phyloP scores from a whole-genome alignment of 768 basidiomycete species.

The Auriculariales sp. region DNA sequence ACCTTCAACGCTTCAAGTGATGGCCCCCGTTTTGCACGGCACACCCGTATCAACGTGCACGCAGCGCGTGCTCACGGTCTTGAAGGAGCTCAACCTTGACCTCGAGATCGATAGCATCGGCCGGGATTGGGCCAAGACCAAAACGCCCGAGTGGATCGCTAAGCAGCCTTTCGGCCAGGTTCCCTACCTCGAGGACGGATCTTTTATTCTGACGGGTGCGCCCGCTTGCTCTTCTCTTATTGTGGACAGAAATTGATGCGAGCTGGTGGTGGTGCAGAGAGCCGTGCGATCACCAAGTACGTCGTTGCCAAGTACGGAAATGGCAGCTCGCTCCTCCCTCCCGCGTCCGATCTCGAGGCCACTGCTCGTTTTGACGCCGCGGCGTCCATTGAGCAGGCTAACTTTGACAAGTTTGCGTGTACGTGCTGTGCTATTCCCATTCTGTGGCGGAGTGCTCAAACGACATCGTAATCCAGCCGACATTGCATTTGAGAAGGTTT shows the following conservation, averaged over 20 bases:
- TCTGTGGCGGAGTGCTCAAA: too few species aligned
- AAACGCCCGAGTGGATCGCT: not conserved
- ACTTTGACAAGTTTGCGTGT: constrained; percentile 43
- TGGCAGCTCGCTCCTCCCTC: constrained; percentile 34
- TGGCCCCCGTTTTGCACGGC: too few species aligned
- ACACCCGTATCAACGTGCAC: constrained; percentile 27
- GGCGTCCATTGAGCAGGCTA: constrained; percentile 31
- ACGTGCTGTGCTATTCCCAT: too few species aligned
- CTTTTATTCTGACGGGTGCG: not conserved
- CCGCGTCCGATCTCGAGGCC: constrained; percentile 17
- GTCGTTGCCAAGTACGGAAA: constrained; percentile 35
- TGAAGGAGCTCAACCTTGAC: constrained; percentile 7
- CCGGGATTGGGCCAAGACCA: not conserved
- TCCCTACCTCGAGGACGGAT: not conserved
- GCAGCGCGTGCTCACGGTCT: constrained; percentile 10
- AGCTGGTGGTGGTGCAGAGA: too few species aligned
- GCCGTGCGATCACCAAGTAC: constrained; percentile 47
- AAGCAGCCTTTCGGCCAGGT: not conserved
- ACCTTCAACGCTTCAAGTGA: too few species aligned
- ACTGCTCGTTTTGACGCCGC: constrained; percentile 35
- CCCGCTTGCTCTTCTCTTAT: too few species aligned
- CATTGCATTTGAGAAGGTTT: constrained; percentile 32
- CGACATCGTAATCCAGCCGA: too few species aligned
- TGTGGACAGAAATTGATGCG: too few species aligned
- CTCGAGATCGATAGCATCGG: constrained; percentile 13